phyloP scores from a whole-genome alignment of 805 yeast species.

The Metschnikowia lochheadii region DNA sequence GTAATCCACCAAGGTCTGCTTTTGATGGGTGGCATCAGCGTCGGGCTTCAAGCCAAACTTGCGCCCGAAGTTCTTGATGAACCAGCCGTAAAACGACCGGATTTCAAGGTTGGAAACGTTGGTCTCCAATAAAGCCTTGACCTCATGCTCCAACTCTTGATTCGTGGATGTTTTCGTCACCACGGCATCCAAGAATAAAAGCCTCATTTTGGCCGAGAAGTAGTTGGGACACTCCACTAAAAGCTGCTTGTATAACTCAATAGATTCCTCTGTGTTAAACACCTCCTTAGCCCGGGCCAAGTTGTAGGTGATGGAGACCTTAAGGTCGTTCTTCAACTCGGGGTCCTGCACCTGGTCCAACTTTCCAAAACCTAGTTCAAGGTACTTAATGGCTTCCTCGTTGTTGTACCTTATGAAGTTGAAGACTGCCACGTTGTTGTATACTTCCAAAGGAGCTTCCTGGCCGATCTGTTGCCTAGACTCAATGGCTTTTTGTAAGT shows the following conservation, averaged over 20 bases:
- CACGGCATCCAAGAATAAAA: slow-evolving; percentile 56
- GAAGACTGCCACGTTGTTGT: slow-evolving; percentile 83
- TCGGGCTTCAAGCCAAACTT: slow-evolving; percentile 46
- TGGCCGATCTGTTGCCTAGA: slow-evolving; percentile 40
- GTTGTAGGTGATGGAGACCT: slow-evolving; percentile 49
- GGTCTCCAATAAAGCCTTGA: slow-evolving; percentile 50
- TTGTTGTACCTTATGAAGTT: slow-evolving; percentile 61
- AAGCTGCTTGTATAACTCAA: slow-evolving; percentile 50
- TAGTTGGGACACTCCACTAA: slow-evolving; percentile 62
- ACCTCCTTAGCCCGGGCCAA: slow-evolving; percentile 70
- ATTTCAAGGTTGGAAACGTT: slow-evolving; percentile 69
- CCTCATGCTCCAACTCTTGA: slow-evolving; percentile 48
- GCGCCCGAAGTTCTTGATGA: slow-evolving; percentile 56
- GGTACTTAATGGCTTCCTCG: slow-evolving; percentile 54
- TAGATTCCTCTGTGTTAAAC: slow-evolving; percentile 31
- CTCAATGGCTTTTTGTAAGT: slow-evolving; percentile 58
- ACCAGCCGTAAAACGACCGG: slow-evolving; percentile 93
- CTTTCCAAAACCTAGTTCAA: slow-evolving; percentile 46
- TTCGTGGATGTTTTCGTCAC: slow-evolving; percentile 34
- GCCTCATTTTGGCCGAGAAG: slow-evolving; percentile 69
- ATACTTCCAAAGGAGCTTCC: slow-evolving; percentile 53
- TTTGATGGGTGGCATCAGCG: slow-evolving; percentile 73
- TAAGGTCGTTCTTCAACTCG: slow-evolving; percentile 34
- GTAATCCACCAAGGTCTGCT: slow-evolving; percentile 74
- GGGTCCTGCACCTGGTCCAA: slow-evolving; percentile 28